Conservation (phyloP, 192 early-diverging fungal genomes). For the Backusella australiensis region DNA sequence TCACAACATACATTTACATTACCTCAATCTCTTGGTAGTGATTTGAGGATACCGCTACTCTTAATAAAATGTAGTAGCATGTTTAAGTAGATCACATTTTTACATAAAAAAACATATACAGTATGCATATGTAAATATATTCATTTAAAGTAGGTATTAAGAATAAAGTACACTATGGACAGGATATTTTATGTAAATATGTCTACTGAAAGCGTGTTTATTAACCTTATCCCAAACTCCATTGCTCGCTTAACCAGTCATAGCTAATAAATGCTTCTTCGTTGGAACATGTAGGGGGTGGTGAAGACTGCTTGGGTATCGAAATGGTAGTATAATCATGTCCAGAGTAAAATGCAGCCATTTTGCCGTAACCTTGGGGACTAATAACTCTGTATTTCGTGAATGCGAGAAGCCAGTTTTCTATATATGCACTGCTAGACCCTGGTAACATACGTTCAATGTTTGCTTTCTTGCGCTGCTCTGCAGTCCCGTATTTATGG, state of each 20-base stretch:
- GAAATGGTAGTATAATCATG: constrained; percentile 26
- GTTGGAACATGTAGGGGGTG: neutral
- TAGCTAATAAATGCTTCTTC: neutral
- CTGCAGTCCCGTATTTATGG: constrained; percentile 34
- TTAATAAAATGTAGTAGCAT: neutral
- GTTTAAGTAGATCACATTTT: neutral
- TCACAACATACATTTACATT: too few relatives aligned
- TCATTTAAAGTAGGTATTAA: neutral
- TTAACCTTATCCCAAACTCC: neutral
- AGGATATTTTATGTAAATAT: neutral
- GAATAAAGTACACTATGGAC: neutral
- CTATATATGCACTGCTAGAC: constrained; percentile 39
- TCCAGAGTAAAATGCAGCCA: constrained; percentile 42
- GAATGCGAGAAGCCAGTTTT: constrained; percentile 43
- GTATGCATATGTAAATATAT: neutral
- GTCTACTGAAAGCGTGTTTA: neutral
- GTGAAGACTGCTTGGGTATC: constrained; percentile 21
- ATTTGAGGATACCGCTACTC: neutral
- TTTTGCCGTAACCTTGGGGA: constrained; percentile 41
- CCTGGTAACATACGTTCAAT: constrained; percentile 25
- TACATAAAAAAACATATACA: neutral
- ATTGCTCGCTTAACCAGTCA: neutral
- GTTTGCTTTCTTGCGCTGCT: constrained; percentile 21
- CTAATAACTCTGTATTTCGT: constrained; percentile 42
- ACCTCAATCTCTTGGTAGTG: too few relatives aligned